These are phyloP conservation scores for Gnomoniopsis smithogilvyi DNA, from an alignment of 2,329 filamentous ascomycete genomes.

Conservation along the genomic window DNA sequence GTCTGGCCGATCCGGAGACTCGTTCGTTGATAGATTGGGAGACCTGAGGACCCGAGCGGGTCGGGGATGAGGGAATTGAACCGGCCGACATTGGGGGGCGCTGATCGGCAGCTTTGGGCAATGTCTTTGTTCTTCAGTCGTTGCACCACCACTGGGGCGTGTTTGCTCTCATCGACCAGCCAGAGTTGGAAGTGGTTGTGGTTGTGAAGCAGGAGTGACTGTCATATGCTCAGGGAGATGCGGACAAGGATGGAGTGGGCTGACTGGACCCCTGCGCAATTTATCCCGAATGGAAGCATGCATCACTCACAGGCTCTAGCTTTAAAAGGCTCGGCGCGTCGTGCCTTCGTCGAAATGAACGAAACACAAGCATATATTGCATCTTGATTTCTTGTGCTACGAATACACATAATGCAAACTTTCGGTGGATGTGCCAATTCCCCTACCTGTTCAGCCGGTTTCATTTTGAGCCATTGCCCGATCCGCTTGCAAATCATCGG, in stretches of 20 bases:
- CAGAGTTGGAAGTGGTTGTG: background rate
- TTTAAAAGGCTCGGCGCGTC: background rate
- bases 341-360: background rate
- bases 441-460: constrained; percentile 8
- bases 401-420: constrained; percentile 8
- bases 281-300: background rate
- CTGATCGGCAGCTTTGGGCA: background rate
- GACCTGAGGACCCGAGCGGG: constrained; percentile 47
- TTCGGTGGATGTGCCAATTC: background rate
- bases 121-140: background rate
- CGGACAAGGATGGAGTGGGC: background rate
- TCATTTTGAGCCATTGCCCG: constrained; percentile 4
- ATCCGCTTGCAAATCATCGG: constrained; percentile 8
- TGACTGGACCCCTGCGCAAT: background rate
- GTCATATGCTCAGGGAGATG: background rate
- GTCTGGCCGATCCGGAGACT: constrained; percentile 38
- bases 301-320: background rate
- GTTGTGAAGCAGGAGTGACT: background rate
- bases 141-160: background rate
- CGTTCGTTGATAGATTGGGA: constrained; percentile 54
- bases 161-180: background rate
- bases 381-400: constrained; percentile 8
- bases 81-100: constrained; percentile 13
- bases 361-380: constrained; percentile 7
- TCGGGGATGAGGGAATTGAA: constrained; percentile 21